Percentiles rank a stretch among this genome's conserved stretches.
phyloP scores from a whole-genome alignment of 768 basidiomycete species.

The Mycena epipterygia region DNA sequence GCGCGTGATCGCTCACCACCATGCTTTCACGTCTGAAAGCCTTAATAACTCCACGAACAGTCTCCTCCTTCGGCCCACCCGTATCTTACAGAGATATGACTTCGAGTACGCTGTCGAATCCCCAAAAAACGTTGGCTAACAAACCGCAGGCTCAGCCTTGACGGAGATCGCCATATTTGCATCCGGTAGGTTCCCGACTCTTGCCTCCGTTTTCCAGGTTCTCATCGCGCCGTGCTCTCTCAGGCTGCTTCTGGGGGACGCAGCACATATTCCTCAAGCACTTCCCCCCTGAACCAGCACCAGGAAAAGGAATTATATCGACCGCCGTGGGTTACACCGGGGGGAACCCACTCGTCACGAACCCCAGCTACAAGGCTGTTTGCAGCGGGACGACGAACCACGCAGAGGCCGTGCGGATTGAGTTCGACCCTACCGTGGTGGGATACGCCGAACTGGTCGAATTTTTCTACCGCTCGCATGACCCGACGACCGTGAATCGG shows the following conservation, averaged over 20 bases:
- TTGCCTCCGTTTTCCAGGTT: neutral
- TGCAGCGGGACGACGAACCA: slow-evolving; percentile 77
- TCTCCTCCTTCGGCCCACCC: slow-evolving; percentile 19
- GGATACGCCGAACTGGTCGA: slow-evolving; percentile 83
- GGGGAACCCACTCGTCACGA: slow-evolving; percentile 53
- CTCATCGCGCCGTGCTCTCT: slow-evolving; percentile 5
- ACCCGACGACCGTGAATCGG: slow-evolving; percentile 75
- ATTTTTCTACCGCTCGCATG: slow-evolving; percentile 85
- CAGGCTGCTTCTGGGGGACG: slow-evolving; percentile 76
- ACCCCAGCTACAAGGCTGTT: slow-evolving; percentile 71
- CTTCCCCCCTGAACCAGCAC: slow-evolving; percentile 60
- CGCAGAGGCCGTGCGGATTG: slow-evolving; percentile 79
- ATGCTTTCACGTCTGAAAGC: slow-evolving; percentile 27
- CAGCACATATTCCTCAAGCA: slow-evolving; percentile 75
- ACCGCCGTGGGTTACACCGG: slow-evolving; percentile 75
- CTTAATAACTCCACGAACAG: slow-evolving; percentile 10
- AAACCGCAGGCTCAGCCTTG: neutral
- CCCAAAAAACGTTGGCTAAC: neutral
- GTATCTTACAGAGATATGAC: slow-evolving; percentile 22
- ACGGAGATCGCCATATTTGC: slow-evolving; percentile 35
- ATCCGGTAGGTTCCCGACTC: slow-evolving; percentile 8
- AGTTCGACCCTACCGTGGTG: slow-evolving; percentile 74
- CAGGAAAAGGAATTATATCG: slow-evolving; percentile 64
- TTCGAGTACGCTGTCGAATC: neutral
- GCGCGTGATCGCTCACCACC: neutral